Evolutionary conservation across 2,329 filamentous ascomycete genomes (phyloP).

Genomic region (Ophiostoma ulmi): DNA sequence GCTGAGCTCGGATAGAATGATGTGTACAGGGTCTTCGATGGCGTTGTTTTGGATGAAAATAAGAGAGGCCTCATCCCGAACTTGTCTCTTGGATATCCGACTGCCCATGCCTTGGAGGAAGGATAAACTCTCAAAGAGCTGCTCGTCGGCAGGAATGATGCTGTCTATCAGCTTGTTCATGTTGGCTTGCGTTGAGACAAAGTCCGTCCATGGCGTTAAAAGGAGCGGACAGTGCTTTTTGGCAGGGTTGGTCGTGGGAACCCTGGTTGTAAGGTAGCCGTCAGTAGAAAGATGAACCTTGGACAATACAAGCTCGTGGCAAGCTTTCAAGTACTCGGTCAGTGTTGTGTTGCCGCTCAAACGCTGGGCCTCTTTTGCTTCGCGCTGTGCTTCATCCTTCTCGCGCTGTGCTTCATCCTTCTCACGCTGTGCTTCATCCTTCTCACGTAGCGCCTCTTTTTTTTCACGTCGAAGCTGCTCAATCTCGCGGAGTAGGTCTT

Average conservation of each 20-base stretch:
- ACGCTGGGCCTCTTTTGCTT: background rate
- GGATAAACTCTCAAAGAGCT: slow-evolving; percentile 30
- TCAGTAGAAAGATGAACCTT: slow-evolving; percentile 31
- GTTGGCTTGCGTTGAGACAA: slow-evolving; percentile 28
- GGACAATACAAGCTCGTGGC: slow-evolving; percentile 31
- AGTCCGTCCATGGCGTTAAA: slow-evolving; percentile 33
- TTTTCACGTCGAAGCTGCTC: no score
- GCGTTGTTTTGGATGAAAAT: slow-evolving; percentile 29
- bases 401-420: no score
- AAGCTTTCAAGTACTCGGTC: slow-evolving; percentile 33
- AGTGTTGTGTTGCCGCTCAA: slow-evolving; percentile 30
- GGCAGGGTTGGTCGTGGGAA: slow-evolving; percentile 32
- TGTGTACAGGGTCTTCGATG: background rate
- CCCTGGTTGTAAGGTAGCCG: slow-evolving; percentile 30
- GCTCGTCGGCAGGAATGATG: slow-evolving; percentile 27
- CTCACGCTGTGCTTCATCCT: no score
- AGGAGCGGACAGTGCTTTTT: slow-evolving; percentile 32
- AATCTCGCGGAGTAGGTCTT: no score
- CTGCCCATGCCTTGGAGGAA: slow-evolving; percentile 30
- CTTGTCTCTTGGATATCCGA: slow-evolving; percentile 23
- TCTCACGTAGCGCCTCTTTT: no score
- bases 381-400: no score
- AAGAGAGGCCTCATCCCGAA: background rate
- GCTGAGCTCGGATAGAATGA: background rate
- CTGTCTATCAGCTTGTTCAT: slow-evolving; percentile 30